Percentiles rank a stretch among this genome's conserved stretches.
phyloP scores from a whole-genome alignment of 768 basidiomycete species.

The Asterophora lycoperdoides region DNA sequence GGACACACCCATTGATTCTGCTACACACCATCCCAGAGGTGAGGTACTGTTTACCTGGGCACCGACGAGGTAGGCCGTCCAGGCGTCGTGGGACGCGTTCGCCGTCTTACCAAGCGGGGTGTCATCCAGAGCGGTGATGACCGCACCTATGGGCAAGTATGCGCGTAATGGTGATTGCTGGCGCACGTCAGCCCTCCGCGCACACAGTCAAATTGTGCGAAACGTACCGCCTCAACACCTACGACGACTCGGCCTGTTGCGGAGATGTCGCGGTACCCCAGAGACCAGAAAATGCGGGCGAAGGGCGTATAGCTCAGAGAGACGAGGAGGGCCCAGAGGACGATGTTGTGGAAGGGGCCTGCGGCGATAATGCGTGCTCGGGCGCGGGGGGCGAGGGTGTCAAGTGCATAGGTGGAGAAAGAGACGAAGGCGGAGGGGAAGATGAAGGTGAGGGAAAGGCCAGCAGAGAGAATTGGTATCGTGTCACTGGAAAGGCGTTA shows the following conservation, averaged over 20 bases:
- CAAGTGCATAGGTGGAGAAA: conserved; percentile 42
- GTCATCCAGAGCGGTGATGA: conserved; percentile 70
- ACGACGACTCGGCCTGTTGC: conserved; percentile 52
- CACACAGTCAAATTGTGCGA: not conserved
- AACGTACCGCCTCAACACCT: conserved; percentile 48
- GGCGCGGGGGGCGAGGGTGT: conserved; percentile 34
- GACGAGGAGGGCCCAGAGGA: conserved; percentile 49
- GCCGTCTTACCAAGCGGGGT: conserved; percentile 31
- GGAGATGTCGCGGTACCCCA: conserved; percentile 53
- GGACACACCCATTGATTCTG: conserved; percentile 21
- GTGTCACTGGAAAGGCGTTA: conserved; percentile 44
- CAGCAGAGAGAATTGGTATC: conserved; percentile 57
- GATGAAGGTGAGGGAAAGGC: conserved; percentile 55
- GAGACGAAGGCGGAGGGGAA: conserved; percentile 76
- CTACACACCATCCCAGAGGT: conserved; percentile 58
- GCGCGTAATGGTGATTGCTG: conserved; percentile 60
- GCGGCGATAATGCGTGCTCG: conserved; percentile 64
- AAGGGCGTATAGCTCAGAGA: conserved; percentile 30
- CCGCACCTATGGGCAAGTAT: conserved; percentile 51
- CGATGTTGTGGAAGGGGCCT: conserved; percentile 76
- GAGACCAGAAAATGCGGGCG: conserved; percentile 24
- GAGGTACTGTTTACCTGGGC: conserved; percentile 11
- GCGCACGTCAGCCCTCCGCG: not conserved
- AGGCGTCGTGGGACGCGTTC: conserved; percentile 29
- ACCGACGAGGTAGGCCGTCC: conserved; percentile 42